A percentile compares a stretch with the other conserved stretches of the same genome.
Conservation (phyloP, 352 stramenopile species). For the Globisporangium canariense region DNA sequence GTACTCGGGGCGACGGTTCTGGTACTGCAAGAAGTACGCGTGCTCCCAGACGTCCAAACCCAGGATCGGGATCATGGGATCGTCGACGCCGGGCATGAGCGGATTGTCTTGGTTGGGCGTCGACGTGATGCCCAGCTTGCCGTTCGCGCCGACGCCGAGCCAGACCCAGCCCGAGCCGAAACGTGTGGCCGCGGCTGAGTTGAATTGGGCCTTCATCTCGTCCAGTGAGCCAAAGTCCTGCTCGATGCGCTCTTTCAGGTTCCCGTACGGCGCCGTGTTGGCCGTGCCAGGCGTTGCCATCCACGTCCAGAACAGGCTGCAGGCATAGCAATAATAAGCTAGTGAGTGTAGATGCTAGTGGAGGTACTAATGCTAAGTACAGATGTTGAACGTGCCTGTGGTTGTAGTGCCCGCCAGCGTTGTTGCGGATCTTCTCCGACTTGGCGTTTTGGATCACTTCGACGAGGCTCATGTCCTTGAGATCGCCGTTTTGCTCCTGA, state of each 20-base stretch:
- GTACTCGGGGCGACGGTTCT: slow-evolving; percentile 88
- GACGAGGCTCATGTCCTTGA: slow-evolving; percentile 27
- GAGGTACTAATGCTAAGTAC: not conserved
- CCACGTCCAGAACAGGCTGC: slow-evolving; percentile 77
- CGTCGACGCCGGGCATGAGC: slow-evolving; percentile 75
- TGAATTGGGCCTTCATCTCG: slow-evolving; percentile 64
- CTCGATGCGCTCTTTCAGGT: slow-evolving; percentile 44
- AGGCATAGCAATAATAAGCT: not conserved
- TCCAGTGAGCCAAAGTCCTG: slow-evolving; percentile 68
- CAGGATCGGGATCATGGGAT: slow-evolving; percentile 91
- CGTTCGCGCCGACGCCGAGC: slow-evolving; percentile 47
- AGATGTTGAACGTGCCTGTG: slow-evolving; percentile 13
- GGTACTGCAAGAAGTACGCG: slow-evolving; percentile 92
- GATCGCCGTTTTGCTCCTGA: slow-evolving; percentile 3
- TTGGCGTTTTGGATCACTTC: slow-evolving; percentile 31
- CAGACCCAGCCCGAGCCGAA: slow-evolving; percentile 70
- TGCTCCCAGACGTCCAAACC: slow-evolving; percentile 96
- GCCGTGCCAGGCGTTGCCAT: slow-evolving; percentile 47
- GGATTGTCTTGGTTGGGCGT: slow-evolving; percentile 96
- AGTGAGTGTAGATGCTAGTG: too few species aligned
- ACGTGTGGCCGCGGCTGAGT: slow-evolving; percentile 37
- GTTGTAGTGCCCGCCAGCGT: slow-evolving; percentile 39
- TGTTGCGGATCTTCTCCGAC: slow-evolving; percentile 36
- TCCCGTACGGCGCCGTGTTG: slow-evolving; percentile 32
- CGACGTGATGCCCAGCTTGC: slow-evolving; percentile 92